These are phyloP conservation scores for Phialocephala sp. DNA, from an alignment of 2,329 filamentous ascomycete species.

Conservation along the genomic window DNA sequence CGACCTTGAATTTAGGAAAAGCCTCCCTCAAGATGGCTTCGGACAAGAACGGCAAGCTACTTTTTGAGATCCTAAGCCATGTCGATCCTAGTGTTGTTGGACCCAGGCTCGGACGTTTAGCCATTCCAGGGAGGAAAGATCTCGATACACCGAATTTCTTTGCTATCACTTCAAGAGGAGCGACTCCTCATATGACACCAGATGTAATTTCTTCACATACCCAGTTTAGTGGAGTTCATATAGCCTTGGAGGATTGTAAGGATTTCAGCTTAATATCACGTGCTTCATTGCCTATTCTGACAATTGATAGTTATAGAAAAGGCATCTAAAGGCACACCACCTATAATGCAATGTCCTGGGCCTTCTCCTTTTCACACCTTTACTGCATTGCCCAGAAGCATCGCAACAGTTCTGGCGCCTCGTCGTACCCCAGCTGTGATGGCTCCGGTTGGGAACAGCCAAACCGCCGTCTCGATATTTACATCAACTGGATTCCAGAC, in stretches of 20 bases:
- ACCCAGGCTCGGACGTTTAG: constrained; percentile 50
- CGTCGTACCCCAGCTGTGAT: constrained; percentile 78
- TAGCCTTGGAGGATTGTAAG: constrained; percentile 93
- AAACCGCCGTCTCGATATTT: constrained; percentile 74
- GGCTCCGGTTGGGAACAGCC: constrained; percentile 73
- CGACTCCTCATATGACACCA: constrained; percentile 85
- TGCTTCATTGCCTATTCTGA: constrained; percentile 22
- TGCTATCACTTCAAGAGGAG: constrained; percentile 80
- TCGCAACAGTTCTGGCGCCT: constrained; percentile 75
- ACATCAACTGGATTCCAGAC: constrained; percentile 86
- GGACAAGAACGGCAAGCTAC: constrained; percentile 22
- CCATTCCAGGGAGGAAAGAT: constrained; percentile 63
- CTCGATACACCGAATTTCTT: constrained; percentile 86
- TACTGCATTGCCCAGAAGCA: constrained; percentile 70
- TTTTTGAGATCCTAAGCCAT: constrained; percentile 36
- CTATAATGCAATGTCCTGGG: constrained; percentile 52
- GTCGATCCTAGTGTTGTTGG: constrained; percentile 26
- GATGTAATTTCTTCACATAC: constrained; percentile 76
- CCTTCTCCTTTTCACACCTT: constrained; percentile 71
- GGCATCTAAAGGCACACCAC: constrained; percentile 51
- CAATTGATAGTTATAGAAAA: constrained; percentile 58
- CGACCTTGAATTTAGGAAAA: constrained; percentile 10
- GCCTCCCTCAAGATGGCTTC: constrained; percentile 18
- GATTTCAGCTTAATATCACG: constrained; percentile 33
- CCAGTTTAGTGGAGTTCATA: constrained; percentile 71